Evolutionary conservation across 2,329 filamentous ascomycete genomes (phyloP), one percentile per base, ranked within the genome.

Genomic region (Nothophoma quercina): DNA sequence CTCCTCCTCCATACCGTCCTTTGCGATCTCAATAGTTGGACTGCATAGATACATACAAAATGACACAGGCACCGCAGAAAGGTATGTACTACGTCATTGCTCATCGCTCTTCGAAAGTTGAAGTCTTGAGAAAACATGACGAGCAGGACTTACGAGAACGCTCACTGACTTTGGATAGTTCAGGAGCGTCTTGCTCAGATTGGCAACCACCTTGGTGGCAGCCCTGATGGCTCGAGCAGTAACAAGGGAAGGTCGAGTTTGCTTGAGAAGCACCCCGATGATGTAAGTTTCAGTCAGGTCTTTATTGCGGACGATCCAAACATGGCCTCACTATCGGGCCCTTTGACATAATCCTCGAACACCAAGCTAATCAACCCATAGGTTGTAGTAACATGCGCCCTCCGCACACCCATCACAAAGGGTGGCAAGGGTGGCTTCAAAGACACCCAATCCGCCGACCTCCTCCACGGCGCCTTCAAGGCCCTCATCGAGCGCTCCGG

Each of bases 351-450:
- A n/a, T n/a, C n/a, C n/a, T n/a, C n/a, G n/a, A n/a, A n/a, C 10
- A 36, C 7, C 22, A 46, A 29, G 49, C 60, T 55, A 16, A 57
- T 13, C 7, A 6, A 25, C 10, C 12, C 26, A 9, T 41, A 77
- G 71, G 86, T 98, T 62, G 95, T 99, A 69, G 87, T 99, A 58
- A 98, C 95, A 58, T 91, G 90, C 63, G 91, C 90, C 64, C 90
- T 97, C 70, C 91, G 95, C 68, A 96, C 91, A 13, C 86, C 95
- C 68, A 87, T 98, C 77, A 96, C 92, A 62, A 96, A 91, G 77
- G 93, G 92, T 64, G 92, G 93, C 69, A 93, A 92, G 78, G 95
- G 95, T 64, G 89, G 87, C 41, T 95, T 99, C 83, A 98, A 98
- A 81, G 95, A 98, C 78, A 98, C 95, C 7, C 83, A 86, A 48